These are phyloP conservation scores for Tetradesmus obliquus DNA, from an alignment of 139 green algal species.

Conservation along the genomic window DNA sequence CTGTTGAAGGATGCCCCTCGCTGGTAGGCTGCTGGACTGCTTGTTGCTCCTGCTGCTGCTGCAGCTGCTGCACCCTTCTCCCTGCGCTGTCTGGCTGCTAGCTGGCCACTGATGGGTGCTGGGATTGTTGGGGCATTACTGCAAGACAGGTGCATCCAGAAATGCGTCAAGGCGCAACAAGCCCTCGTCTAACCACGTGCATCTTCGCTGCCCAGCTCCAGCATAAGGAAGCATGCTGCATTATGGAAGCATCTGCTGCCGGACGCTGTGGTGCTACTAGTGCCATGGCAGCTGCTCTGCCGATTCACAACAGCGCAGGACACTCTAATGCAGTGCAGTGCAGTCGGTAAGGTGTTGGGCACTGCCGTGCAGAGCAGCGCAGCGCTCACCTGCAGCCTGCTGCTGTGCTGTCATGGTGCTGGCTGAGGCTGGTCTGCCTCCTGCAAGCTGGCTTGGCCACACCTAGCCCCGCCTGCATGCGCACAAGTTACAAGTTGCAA, in stretches of 20 bases:
- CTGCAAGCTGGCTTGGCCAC: neutral
- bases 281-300: no score
- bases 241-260: no score
- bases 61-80: slow-evolving; percentile 20
- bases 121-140: neutral
- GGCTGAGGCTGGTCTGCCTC: neutral
- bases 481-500: neutral
- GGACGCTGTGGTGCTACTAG: no score
- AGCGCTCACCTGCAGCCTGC: neutral
- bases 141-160: neutral
- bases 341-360: no score
- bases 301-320: no score
- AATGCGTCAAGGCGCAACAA: no score
- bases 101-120: slow-evolving; percentile 16
- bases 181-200: no score
- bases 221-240: no score
- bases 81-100: slow-evolving; percentile 32
- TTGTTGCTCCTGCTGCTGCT: slow-evolving; percentile 35
- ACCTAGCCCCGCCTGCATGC: neutral
- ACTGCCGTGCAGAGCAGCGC: no score
- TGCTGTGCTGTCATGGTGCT: slow-evolving; percentile 6
- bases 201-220: no score
- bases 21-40: neutral
- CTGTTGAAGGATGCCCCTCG: neutral
- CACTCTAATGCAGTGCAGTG: no score